Conservation (phyloP, 2,329 filamentous ascomycete genomes). For the Mariannaea elegans region DNA sequence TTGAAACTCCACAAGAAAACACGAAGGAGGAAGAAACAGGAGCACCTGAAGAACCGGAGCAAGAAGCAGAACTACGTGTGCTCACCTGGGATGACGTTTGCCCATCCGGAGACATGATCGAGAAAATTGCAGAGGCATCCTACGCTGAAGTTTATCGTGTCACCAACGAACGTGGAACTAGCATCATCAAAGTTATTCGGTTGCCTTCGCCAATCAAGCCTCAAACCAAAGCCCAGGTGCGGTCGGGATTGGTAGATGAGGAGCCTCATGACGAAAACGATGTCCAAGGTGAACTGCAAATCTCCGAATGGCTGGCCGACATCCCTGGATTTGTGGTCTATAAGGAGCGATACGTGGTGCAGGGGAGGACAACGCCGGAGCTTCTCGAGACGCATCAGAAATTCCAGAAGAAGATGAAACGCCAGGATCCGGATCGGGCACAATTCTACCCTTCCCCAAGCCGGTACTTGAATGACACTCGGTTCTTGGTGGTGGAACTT, state of each 20-base stretch:
- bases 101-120: conserved; percentile 60
- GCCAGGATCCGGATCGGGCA: conserved; percentile 62
- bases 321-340: conserved; percentile 73
- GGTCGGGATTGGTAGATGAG: conserved; percentile 65
- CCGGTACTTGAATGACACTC: conserved; percentile 65
- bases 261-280: conserved; percentile 64
- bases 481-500: conserved; percentile 69
- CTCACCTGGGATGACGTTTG: conserved; percentile 68
- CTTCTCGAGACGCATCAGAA: conserved; percentile 68
- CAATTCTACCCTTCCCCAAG: conserved; percentile 71
- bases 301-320: conserved; percentile 71
- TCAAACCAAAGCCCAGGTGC: conserved; percentile 65
- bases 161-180: conserved; percentile 66
- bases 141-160: conserved; percentile 73
- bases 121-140: conserved; percentile 73
- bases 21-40: neutral
- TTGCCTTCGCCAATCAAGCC: conserved; percentile 66
- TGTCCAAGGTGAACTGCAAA: conserved; percentile 66
- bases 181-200: conserved; percentile 72
- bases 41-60: conserved; percentile 22
- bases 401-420: conserved; percentile 63
- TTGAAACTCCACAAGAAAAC: neutral
- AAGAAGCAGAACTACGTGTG: conserved; percentile 48
- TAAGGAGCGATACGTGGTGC: conserved; percentile 69
- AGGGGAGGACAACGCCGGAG: conserved; percentile 61